Conservation (phyloP, 805 yeast species). For the Saccharomycopsis fermentans region DNA sequence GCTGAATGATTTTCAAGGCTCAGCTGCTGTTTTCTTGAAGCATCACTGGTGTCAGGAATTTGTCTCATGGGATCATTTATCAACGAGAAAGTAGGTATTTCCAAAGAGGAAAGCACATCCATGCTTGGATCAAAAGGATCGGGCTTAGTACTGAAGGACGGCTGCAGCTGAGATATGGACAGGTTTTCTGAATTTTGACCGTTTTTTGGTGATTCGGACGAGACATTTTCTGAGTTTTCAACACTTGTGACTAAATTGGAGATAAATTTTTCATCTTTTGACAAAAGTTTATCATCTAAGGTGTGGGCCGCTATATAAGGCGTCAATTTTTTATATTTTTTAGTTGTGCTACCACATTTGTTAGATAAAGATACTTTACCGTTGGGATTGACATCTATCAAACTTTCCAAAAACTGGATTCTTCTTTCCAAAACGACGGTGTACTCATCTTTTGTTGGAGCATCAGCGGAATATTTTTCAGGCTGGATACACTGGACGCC, state of each 20-base stretch:
- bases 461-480: slow-evolving; percentile 39
- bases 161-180: background rate
- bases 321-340: slow-evolving; percentile 30
- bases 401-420: slow-evolving; percentile 40
- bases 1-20: background rate
- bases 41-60: slow-evolving; percentile 11
- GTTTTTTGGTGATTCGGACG: background rate
- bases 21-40: background rate
- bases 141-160: background rate
- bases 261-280: slow-evolving; percentile 1
- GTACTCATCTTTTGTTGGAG: slow-evolving; percentile 44
- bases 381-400: slow-evolving; percentile 27
- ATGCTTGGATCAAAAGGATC: slow-evolving; percentile 16
- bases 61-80: slow-evolving; percentile 19
- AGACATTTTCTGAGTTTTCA: background rate
- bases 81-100: slow-evolving; percentile 17
- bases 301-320: slow-evolving; percentile 21
- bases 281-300: background rate
- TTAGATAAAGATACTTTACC: background rate
- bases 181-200: background rate
- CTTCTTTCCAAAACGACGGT: slow-evolving; percentile 47
- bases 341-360: slow-evolving; percentile 20
- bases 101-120: slow-evolving; percentile 6
- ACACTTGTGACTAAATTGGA: background rate
- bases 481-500: slow-evolving; percentile 57